A percentile compares a stretch with the other conserved stretches of the same genome.
Evolutionary conservation across 2,329 filamentous ascomycete species (phyloP).

Genomic region (Colletotrichum chlorophyti): DNA sequence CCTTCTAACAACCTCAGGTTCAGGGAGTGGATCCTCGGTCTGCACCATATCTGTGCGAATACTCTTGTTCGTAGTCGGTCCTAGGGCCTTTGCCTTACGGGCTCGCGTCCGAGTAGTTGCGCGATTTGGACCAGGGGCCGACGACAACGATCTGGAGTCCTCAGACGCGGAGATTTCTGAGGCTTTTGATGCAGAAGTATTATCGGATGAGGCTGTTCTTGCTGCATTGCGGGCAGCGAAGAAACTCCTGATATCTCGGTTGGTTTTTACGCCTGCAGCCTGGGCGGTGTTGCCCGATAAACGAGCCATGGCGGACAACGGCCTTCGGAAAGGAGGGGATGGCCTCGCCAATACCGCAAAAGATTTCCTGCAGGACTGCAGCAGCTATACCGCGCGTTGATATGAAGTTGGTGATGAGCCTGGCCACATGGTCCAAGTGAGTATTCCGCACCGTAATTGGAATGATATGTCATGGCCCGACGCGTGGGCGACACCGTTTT

Average conservation of each 20-base stretch:
- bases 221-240: constrained; percentile 1
- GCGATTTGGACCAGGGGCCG: not conserved
- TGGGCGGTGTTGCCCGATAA: constrained; percentile 6
- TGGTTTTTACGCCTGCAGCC: constrained; percentile 7
- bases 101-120: not conserved
- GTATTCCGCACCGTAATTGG: constrained; percentile 1
- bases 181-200: too few relatives aligned
- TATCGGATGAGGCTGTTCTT: not conserved
- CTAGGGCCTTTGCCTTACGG: not conserved
- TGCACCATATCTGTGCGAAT: not conserved
- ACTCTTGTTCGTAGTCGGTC: not conserved
- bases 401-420: not conserved
- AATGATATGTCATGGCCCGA: constrained; percentile 13
- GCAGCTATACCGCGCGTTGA: not conserved
- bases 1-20: too few relatives aligned
- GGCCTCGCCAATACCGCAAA: not conserved
- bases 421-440: too few relatives aligned
- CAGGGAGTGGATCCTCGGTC: not conserved
- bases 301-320: constrained; percentile 14
- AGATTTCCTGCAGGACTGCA: not conserved
- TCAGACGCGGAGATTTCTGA: too few relatives aligned
- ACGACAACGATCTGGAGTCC: not conserved
- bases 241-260: constrained; percentile 22
- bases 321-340: not conserved
- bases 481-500: constrained; percentile 20